A percentile compares a stretch with the other conserved stretches of the same genome.
Conservation (phyloP, 768 basidiomycete genomes). For the Pleurotus giganteus region DNA sequence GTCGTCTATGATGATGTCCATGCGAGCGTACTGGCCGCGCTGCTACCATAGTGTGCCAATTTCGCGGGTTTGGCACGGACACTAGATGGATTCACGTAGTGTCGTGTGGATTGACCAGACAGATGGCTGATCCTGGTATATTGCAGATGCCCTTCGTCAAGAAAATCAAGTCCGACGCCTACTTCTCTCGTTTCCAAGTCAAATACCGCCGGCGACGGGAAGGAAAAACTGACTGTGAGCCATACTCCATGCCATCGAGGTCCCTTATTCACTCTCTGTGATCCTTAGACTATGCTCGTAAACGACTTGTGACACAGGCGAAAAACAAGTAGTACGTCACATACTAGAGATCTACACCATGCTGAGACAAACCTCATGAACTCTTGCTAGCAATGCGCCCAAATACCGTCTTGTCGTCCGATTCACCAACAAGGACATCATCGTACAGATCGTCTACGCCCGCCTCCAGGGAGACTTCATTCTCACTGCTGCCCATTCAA, state of each 20-base stretch:
- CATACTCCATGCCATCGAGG: slow-evolving; percentile 5
- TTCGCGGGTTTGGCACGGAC: background rate
- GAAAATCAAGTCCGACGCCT: slow-evolving; percentile 92
- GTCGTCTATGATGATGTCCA: background rate
- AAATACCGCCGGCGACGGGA: slow-evolving; percentile 97
- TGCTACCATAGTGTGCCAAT: too few relatives aligned
- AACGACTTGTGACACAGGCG: slow-evolving; percentile 94
- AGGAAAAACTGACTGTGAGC: slow-evolving; percentile 97
- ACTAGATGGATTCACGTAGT: background rate
- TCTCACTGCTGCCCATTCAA: slow-evolving; percentile 82
- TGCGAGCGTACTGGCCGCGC: background rate
- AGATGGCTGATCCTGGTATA: background rate
- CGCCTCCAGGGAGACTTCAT: slow-evolving; percentile 97
- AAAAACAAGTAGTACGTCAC: slow-evolving; percentile 99
- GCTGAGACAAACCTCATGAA: background rate
- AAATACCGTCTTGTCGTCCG: slow-evolving; percentile 99
- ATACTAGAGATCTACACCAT: background rate
- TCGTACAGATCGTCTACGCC: slow-evolving; percentile 94
- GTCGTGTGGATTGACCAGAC: background rate
- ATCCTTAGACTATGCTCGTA: slow-evolving; percentile 88
- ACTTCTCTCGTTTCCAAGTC: slow-evolving; percentile 98
- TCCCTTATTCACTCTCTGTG: background rate
- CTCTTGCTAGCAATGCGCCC: slow-evolving; percentile 72
- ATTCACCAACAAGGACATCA: slow-evolving; percentile 96
- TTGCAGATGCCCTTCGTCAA: slow-evolving; percentile 94